phyloP scores from a whole-genome alignment of 2,329 filamentous ascomycete species.

The Sphaerulina vaccinii region DNA sequence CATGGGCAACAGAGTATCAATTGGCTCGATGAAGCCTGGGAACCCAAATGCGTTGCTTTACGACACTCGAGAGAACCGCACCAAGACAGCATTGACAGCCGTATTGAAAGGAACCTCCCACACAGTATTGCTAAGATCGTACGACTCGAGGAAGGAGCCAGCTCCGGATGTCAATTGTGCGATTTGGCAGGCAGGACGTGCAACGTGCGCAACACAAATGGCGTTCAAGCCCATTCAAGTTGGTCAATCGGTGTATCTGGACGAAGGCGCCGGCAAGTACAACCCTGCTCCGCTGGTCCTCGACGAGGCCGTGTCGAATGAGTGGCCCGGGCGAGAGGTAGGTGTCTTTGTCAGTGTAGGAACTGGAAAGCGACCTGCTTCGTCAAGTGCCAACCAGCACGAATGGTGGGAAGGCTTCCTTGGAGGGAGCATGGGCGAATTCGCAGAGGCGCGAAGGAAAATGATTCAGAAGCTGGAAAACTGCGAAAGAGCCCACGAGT shows the following conservation, averaged over 20 bases:
- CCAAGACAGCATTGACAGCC: constrained; percentile 76
- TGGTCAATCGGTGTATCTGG: constrained; percentile 89
- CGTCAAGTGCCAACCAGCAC: constrained; percentile 65
- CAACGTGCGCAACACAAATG: constrained; percentile 85
- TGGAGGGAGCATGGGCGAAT: constrained; percentile 66
- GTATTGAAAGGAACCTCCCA: constrained; percentile 80
- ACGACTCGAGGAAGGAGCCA: constrained; percentile 90
- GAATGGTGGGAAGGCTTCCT: constrained; percentile 92
- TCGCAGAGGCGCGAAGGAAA: constrained; percentile 80
- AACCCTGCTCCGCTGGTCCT: constrained; percentile 84
- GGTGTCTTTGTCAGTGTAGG: constrained; percentile 91
- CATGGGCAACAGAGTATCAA: constrained; percentile 53
- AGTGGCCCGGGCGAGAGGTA: constrained; percentile 91
- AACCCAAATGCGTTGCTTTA: constrained; percentile 87
- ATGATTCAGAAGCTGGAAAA: constrained; percentile 92
- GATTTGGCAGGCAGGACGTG: constrained; percentile 94
- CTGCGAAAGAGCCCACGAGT: constrained; percentile 85
- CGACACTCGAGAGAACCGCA: constrained; percentile 75
- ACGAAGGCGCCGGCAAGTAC: constrained; percentile 87
- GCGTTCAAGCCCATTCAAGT: constrained; percentile 96
- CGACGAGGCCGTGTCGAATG: constrained; percentile 86
- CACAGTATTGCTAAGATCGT: constrained; percentile 75
- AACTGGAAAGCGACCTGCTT: constrained; percentile 80
- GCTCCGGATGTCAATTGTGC: constrained; percentile 89
- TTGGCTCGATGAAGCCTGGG: constrained; percentile 61